Conservation (phyloP, 2,329 filamentous ascomycete genomes). For the Aureobasidium vineae region DNA sequence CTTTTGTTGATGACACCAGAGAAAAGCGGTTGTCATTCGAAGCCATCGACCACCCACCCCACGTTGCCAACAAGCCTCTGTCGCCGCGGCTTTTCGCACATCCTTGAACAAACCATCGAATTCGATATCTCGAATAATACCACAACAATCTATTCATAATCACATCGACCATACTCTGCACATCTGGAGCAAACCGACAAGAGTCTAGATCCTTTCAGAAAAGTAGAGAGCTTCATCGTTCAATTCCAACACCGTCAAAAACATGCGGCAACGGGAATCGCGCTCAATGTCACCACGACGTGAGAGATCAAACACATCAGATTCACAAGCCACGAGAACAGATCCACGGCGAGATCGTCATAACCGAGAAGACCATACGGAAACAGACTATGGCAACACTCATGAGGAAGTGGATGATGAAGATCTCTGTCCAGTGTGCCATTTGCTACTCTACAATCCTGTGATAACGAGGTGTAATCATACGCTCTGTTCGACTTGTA, state of each 20-base stretch:
- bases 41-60: background rate
- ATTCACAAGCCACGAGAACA: background rate
- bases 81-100: background rate
- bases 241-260: too few species aligned
- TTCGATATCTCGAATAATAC: too few species aligned
- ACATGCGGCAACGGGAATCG: conserved; percentile 5
- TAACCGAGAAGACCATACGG: background rate
- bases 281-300: conserved; percentile 17
- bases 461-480: conserved; percentile 47
- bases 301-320: background rate
- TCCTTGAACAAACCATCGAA: background rate
- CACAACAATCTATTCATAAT: background rate
- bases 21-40: too few species aligned
- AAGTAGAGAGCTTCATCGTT: background rate
- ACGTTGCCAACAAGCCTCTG: background rate
- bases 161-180: too few species aligned
- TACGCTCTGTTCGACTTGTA: conserved; percentile 47
- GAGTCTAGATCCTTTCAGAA: background rate
- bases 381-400: too few species aligned
- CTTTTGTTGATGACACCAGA: too few species aligned
- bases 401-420: conserved; percentile 32
- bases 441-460: conserved; percentile 45
- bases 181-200: background rate
- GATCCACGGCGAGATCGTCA: background rate
- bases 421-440: conserved; percentile 49